phyloP scores from a whole-genome alignment of 768 basidiomycete species.

The Russula vinacea region DNA sequence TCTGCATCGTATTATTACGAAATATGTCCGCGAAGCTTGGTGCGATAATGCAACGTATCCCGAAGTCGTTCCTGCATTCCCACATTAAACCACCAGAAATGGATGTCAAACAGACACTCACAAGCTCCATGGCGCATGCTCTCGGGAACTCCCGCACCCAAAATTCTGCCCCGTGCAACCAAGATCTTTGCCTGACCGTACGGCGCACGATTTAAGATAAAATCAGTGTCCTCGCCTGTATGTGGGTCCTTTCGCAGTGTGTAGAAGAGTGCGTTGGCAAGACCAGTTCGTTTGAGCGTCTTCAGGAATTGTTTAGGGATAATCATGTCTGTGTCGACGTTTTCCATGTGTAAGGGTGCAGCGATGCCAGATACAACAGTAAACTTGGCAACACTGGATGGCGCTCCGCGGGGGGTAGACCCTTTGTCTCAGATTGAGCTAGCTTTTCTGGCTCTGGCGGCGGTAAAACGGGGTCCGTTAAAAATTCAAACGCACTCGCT shows the following conservation, averaged over 20 bases:
- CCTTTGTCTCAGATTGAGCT: conserved; percentile 31
- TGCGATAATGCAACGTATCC: conserved; percentile 59
- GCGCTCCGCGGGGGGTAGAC: conserved; percentile 34
- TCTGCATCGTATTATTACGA: conserved; percentile 61
- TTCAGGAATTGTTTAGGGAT: conserved; percentile 67
- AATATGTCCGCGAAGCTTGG: conserved; percentile 64
- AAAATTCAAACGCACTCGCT: conserved; percentile 68
- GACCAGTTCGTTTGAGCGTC: conserved; percentile 61
- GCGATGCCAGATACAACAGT: conserved; percentile 50
- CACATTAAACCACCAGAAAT: background rate
- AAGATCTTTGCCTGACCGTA: conserved; percentile 53
- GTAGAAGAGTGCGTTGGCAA: conserved; percentile 57
- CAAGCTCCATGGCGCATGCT: conserved; percentile 60
- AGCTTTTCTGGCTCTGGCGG: conserved; percentile 39
- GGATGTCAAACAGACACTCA: conserved; percentile 32
- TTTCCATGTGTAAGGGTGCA: conserved; percentile 52
- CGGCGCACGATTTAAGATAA: conserved; percentile 58
- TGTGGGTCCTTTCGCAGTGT: conserved; percentile 49
- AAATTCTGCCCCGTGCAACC: conserved; percentile 62
- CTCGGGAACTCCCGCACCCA: conserved; percentile 59
- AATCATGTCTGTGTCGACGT: conserved; percentile 65
- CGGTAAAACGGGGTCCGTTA: conserved; percentile 56
- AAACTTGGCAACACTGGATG: conserved; percentile 43
- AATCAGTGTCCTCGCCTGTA: conserved; percentile 54
- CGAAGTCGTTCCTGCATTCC: conserved; percentile 51